Evolutionary conservation across 1,284 basidiomycete genomes (phyloP).

Genomic region (Rhizoctonia solani): DNA sequence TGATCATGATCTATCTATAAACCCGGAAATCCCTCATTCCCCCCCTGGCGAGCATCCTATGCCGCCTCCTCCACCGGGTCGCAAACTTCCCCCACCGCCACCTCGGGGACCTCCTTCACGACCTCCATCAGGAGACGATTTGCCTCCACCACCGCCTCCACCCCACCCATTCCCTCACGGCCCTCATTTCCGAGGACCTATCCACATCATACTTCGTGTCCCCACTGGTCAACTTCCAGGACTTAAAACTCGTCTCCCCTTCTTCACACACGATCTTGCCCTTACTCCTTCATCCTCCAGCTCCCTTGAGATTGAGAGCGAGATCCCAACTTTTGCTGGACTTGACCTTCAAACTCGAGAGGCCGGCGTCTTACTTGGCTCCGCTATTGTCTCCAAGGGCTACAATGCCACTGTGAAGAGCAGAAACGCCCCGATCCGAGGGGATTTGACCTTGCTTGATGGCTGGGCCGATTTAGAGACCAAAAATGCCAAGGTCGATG

Average conservation of each 20-base stretch:
- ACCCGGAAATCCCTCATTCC: not conserved
- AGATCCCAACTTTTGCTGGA: not conserved
- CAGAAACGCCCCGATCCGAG: constrained; percentile 17
- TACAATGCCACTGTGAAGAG: constrained; percentile 8
- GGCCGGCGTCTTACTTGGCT: not conserved
- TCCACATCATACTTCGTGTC: constrained; percentile 10
- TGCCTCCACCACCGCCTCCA: not conserved
- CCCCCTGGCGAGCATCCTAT: not conserved
- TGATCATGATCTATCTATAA: not conserved
- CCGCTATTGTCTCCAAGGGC: not conserved
- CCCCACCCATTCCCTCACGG: constrained; percentile 3
- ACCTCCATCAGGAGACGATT: not conserved
- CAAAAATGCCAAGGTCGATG: constrained; percentile 1
- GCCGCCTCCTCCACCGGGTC: constrained; percentile 5
- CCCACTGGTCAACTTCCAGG: constrained; percentile 6
- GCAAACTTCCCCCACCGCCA: not conserved
- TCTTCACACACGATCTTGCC: constrained; percentile 24
- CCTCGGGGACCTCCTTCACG: not conserved
- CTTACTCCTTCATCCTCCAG: not conserved
- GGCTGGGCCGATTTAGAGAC: constrained; percentile 17
- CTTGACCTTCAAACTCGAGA: constrained; percentile 14
- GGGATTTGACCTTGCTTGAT: not conserved
- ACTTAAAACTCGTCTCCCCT: constrained; percentile 16
- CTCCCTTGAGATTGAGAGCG: not conserved
- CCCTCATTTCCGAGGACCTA: not conserved